Percentiles rank a stretch among this genome's conserved stretches.
Conservation (phyloP, 2,329 filamentous ascomycete genomes). For the Aspergillus pseudonomiae region DNA sequence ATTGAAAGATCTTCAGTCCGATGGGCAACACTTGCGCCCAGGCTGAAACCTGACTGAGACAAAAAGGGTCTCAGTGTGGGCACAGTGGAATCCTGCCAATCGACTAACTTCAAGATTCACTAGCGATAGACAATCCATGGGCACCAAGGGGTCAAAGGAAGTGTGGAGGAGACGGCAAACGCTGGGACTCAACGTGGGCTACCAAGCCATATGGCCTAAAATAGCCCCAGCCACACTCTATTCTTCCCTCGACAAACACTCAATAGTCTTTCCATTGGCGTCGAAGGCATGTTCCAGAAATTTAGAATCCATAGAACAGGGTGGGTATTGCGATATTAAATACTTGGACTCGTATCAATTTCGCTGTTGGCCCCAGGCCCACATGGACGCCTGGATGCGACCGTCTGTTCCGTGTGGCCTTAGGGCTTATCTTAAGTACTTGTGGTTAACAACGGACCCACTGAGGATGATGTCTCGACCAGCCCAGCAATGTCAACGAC, state of each 20-base stretch:
- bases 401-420: not conserved
- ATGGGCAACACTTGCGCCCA: not conserved
- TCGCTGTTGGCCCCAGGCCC: too few relatives aligned
- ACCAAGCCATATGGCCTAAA: not conserved
- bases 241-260: not conserved
- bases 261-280: not conserved
- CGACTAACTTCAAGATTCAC: not conserved
- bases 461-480: too few relatives aligned
- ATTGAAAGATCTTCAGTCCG: not conserved
- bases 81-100: not conserved
- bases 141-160: too few relatives aligned
- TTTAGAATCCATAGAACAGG: too few relatives aligned
- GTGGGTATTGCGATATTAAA: too few relatives aligned
- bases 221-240: not conserved
- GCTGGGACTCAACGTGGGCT: not conserved
- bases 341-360: too few relatives aligned
- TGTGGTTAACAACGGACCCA: too few relatives aligned
- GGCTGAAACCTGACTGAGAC: not conserved
- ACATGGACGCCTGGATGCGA: not conserved
- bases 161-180: not conserved
- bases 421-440: too few relatives aligned
- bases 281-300: not conserved
- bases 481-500: too few relatives aligned
- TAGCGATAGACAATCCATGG: not conserved
- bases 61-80: not conserved